Conservation (phyloP, 2,329 filamentous ascomycete species). For the Ceratocystiopsis brevicomis region DNA sequence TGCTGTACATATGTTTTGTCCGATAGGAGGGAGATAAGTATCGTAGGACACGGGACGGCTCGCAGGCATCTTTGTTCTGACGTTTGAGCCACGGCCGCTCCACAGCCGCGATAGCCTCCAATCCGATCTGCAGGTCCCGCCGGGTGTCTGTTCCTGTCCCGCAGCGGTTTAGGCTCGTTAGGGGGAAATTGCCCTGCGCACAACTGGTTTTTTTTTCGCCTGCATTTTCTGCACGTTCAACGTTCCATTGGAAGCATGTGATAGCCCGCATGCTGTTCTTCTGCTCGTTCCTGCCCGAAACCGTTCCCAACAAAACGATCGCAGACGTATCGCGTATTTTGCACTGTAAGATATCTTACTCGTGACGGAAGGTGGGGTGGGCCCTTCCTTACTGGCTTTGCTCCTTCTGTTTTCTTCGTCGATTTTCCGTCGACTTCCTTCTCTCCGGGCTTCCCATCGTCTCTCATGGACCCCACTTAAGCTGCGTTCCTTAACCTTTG, state of each 20-base stretch:
- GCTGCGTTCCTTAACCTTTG: background rate
- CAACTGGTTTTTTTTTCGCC: background rate
- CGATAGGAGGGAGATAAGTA: too few relatives aligned
- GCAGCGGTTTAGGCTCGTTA: slow-evolving; percentile 4
- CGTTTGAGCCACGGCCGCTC: background rate
- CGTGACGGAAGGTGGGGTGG: background rate
- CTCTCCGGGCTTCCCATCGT: background rate
- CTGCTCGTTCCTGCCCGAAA: background rate
- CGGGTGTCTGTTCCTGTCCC: too few relatives aligned
- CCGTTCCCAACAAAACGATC: background rate
- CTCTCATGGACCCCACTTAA: slow-evolving; percentile 3
- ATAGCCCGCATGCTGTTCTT: background rate
- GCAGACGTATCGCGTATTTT: background rate
- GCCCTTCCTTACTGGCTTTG: background rate
- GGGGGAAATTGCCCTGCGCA: slow-evolving; percentile 1
- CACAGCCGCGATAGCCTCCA: background rate
- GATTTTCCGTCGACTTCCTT: background rate
- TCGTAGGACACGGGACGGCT: too few relatives aligned
- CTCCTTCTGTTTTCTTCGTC: background rate
- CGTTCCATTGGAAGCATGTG: slow-evolving; percentile 4
- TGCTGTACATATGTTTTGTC: too few relatives aligned
- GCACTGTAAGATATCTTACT: too few relatives aligned
- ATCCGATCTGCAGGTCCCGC: background rate
- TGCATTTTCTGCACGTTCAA: background rate
- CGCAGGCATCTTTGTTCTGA: too few relatives aligned